phyloP scores from a whole-genome alignment of 768 basidiomycete genomes.

The Serendipita sp. region DNA sequence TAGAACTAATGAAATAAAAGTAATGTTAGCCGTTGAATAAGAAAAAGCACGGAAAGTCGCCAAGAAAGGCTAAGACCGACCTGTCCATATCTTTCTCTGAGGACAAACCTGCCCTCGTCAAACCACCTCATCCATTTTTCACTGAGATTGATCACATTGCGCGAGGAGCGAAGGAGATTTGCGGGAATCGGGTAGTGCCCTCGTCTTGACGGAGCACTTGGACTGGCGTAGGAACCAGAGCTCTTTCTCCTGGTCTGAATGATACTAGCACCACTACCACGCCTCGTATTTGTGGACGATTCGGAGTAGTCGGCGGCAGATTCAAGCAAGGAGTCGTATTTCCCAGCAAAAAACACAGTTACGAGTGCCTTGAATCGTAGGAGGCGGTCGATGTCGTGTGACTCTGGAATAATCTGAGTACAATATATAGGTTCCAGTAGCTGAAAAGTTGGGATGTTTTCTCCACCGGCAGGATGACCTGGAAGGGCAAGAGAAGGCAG shows the following conservation, averaged over 20 bases:
- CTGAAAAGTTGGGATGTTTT: background rate
- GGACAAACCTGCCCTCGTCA: background rate
- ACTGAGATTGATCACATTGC: background rate
- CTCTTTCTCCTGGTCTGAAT: background rate
- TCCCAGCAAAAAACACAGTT: background rate
- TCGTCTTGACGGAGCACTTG: background rate
- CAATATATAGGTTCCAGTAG: background rate
- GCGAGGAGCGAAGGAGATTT: background rate
- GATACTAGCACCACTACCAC: background rate
- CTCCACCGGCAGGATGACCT: background rate
- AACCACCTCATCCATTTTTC: constrained; percentile 1
- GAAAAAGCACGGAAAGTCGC: background rate
- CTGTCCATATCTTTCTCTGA: background rate
- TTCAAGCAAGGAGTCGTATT: background rate
- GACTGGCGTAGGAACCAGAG: background rate
- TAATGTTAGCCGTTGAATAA: too few species aligned
- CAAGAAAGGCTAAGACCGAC: background rate
- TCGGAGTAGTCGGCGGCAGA: background rate
- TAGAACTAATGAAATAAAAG: background rate
- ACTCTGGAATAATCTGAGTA: constrained; percentile 5
- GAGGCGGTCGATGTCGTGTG: background rate
- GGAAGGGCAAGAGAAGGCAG: background rate
- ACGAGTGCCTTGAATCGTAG: background rate
- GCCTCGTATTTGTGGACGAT: background rate
- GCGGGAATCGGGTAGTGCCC: background rate